A percentile compares a stretch with the other conserved stretches of the same genome.
These are phyloP conservation scores for Candida sanyaensis DNA, from an alignment of 1,139 yeast genomes.

Conservation along the genomic window DNA sequence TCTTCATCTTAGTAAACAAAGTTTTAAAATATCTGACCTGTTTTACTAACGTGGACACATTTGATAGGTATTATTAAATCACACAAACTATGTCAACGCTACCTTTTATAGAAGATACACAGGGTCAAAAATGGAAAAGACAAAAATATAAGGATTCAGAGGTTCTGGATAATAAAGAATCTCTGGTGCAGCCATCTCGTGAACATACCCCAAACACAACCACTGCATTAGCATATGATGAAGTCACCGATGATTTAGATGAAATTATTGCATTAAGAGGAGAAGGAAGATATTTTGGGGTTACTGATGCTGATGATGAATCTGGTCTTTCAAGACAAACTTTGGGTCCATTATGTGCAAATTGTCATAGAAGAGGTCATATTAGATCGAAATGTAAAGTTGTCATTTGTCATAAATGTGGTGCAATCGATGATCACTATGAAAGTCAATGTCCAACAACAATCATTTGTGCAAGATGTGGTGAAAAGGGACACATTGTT, in stretches of 20 bases:
- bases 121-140: constrained; percentile 8
- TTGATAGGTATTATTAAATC: background rate
- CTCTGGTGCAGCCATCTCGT: constrained; percentile 1
- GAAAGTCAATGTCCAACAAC: constrained; percentile 87
- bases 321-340: constrained; percentile 40
- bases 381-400: constrained; percentile 76
- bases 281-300: constrained; percentile 86
- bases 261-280: constrained; percentile 73
- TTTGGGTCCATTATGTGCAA: constrained; percentile 70
- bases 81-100: constrained; percentile 18
- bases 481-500: constrained; percentile 77
- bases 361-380: constrained; percentile 87
- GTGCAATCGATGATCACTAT: constrained; percentile 81
- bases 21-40: too few species aligned
- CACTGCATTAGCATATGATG: constrained; percentile 50
- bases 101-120: constrained; percentile 24
- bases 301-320: constrained; percentile 51
- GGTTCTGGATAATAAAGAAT: constrained; percentile 2
- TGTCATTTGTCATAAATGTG: constrained; percentile 89
- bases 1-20: too few species aligned
- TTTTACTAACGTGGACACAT: background rate
- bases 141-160: constrained; percentile 6
- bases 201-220: constrained; percentile 6
- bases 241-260: constrained; percentile 72
- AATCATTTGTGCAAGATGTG: constrained; percentile 83